phyloP scores from a whole-genome alignment of 169 alveolate genomes.

The Plasmodium yoelii region DNA sequence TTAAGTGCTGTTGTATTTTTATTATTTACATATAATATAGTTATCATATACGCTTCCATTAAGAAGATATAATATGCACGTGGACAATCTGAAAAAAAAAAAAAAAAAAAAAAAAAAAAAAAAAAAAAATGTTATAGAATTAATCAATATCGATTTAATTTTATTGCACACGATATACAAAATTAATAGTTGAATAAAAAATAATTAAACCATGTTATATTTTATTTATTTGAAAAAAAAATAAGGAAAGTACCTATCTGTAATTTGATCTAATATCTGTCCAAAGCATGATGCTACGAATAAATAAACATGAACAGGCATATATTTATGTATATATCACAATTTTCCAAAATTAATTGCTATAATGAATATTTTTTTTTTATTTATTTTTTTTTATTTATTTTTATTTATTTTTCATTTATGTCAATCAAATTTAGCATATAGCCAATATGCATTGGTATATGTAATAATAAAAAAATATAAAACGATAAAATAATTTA shows the following conservation, averaged over 20 bases:
- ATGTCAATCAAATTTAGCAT: background rate
- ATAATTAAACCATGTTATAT: too few relatives aligned
- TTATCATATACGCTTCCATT: conserved; percentile 56
- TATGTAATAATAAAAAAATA: too few relatives aligned
- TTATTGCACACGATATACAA: too few relatives aligned
- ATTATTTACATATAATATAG: conserved; percentile 44
- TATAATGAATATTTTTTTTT: background rate
- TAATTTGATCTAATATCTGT: conserved; percentile 73
- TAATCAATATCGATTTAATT: background rate
- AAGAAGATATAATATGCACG: conserved; percentile 65
- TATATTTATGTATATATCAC: background rate
- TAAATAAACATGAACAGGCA: background rate
- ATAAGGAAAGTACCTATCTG: conserved; percentile 56
- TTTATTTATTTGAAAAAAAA: too few relatives aligned
- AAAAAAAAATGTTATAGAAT: background rate
- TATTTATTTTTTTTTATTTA: too few relatives aligned
- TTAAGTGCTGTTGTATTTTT: background rate
- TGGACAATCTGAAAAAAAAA: conserved; percentile 49
- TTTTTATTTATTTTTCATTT: background rate
- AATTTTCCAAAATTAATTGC: background rate
- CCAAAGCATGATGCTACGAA: conserved; percentile 70
- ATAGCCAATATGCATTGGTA: too few relatives aligned
- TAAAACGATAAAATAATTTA: too few relatives aligned
- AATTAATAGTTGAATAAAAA: too few relatives aligned
- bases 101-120: conserved; percentile 17